Evolutionary conservation across 306 rosid genomes (phyloP).

Genomic region (Ormosia semicastrata): DNA sequence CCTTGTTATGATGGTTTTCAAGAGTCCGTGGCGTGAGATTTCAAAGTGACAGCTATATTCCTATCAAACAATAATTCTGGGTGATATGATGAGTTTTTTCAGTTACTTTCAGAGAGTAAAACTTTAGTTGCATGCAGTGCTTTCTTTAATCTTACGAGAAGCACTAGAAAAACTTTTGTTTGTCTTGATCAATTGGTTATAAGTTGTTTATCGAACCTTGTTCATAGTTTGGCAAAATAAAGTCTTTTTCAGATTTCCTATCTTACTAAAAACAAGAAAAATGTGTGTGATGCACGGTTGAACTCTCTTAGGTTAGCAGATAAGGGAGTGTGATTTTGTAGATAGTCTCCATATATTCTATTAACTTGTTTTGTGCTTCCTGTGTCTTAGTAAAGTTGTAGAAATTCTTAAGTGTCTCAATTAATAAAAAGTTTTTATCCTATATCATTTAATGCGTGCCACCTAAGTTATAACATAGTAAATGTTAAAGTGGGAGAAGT

Average conservation of each 20-base stretch:
- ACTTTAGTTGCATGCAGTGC: conserved; percentile 4
- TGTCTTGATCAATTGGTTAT: not conserved
- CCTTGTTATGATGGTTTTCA: conserved; percentile 35
- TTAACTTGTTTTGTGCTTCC: not conserved
- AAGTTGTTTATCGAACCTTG: not conserved
- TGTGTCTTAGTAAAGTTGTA: not conserved
- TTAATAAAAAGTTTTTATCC: too few species aligned
- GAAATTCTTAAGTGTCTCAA: too few species aligned
- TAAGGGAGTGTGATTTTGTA: not conserved
- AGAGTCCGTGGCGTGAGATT: not conserved
- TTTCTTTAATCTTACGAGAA: not conserved
- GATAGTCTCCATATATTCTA: not conserved
- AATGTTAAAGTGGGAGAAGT: too few species aligned
- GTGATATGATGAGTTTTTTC: conserved; percentile 10
- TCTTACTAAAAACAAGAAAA: not conserved
- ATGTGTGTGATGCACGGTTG: not conserved
- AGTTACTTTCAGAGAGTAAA: not conserved
- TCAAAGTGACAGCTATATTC: conserved; percentile 32
- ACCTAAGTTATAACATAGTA: too few species aligned
- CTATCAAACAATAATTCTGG: conserved; percentile 8
- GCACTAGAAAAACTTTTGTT: not conserved
- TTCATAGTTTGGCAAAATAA: not conserved
- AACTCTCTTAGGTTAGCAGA: not conserved
- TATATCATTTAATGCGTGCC: too few species aligned
- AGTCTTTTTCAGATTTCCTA: not conserved